Percentiles rank a stretch among this genome's conserved stretches.
phyloP scores from a whole-genome alignment of 2,329 filamentous ascomycete species.

The Xylaria sp. region DNA sequence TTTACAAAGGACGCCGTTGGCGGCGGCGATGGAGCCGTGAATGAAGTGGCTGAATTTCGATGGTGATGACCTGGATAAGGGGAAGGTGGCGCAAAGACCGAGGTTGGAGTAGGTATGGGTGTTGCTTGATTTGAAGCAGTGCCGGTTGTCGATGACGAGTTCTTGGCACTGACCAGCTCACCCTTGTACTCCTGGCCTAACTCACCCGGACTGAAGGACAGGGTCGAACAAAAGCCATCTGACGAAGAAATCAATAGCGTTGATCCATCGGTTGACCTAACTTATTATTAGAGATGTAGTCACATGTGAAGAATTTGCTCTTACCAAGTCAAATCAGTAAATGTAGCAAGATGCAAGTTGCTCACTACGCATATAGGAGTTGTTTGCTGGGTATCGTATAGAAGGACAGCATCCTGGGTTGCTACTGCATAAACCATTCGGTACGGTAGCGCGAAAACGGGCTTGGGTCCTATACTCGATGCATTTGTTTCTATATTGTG shows the following conservation, averaged over 20 bases:
- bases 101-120: constrained; percentile 72
- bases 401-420: constrained; percentile 90
- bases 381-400: constrained; percentile 97
- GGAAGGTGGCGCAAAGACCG: constrained; percentile 65
- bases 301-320: constrained; percentile 36
- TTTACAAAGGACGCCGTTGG: constrained; percentile 62
- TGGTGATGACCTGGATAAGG: constrained; percentile 63
- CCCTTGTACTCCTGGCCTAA: constrained; percentile 81
- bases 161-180: constrained; percentile 61
- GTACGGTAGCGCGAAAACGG: constrained; percentile 86
- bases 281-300: constrained; percentile 37
- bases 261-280: constrained; percentile 74
- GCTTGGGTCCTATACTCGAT: constrained; percentile 62
- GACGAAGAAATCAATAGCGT: constrained; percentile 95
- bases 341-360: constrained; percentile 96
- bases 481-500: constrained; percentile 54
- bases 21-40: constrained; percentile 64
- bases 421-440: constrained; percentile 96
- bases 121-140: constrained; percentile 67
- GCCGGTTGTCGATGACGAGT: constrained; percentile 47
- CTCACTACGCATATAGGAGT: constrained; percentile 93
- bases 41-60: constrained; percentile 62
- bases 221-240: constrained; percentile 93
- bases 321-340: constrained; percentile 95
- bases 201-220: constrained; percentile 84